Evolutionary conservation across 805 yeast genomes (phyloP), one percentile per base, ranked within the genome.

Genomic region (Yamadazyma ubonensis): DNA sequence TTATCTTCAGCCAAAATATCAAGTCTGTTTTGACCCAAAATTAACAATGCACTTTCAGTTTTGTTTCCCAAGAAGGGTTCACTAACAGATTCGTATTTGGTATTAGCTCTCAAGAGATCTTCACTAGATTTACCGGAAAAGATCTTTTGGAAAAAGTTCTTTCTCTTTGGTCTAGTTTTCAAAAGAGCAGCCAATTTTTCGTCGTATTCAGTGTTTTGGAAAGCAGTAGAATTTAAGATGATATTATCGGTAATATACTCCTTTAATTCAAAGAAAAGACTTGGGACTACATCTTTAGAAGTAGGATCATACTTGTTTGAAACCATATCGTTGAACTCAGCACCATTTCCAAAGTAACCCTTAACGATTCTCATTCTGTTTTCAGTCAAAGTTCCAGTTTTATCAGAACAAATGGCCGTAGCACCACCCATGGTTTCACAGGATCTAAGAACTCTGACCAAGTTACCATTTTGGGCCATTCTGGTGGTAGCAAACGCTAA

Each of bases 361-460:
- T 74, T 76, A 8, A 89, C 96, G 5, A 93, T 89, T 27, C 88
- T 78, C 99, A 93, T 93, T 54, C 73, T 75, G 61, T 93, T 93
- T 59, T 89, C 96, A 1, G 99, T 93, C 42, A 93, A 73, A 9
- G 99, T 93, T 44, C 99, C 99, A 0, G 99, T 93, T 61, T 93
- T 91, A 67, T 93, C 99, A 0, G 97, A 89, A 63, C 99, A 93
- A 37, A 93, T 75, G 3, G 96, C 93, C 10, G 98, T 93, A 2
- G 97, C 99, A 33, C 96, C 88, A 30, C 99, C 99, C 98, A 93
- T 91, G 12, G 96, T 93, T 64, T 93, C 99, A 74, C 99, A 93
- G 33, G 95, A 83, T 55, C 82, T 83, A 50, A 93, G 71, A 7
- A 88, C 95, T 53, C 99, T 80, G n/a, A 93, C 99, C 54, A 93